Evolutionary conservation across 2,329 filamentous ascomycete genomes (phyloP).

Genomic region (Arthroderma sp.): DNA sequence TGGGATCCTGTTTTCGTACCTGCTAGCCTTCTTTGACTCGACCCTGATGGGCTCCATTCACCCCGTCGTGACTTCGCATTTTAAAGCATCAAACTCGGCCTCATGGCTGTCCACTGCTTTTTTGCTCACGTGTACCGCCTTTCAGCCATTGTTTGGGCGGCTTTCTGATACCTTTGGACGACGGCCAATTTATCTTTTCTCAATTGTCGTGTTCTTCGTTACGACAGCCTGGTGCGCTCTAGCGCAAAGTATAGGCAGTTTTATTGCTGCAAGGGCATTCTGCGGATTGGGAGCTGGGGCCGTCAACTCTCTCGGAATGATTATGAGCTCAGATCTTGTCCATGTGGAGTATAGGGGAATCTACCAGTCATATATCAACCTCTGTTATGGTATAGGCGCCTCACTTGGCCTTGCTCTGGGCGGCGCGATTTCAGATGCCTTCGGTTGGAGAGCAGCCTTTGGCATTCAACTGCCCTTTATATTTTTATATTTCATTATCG

Average conservation of each 20-base stretch:
- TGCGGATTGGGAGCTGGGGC: constrained; percentile 64
- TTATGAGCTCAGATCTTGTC: constrained; percentile 54
- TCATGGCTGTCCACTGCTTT: constrained; percentile 76
- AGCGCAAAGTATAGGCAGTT: constrained; percentile 55
- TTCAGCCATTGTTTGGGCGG: constrained; percentile 62
- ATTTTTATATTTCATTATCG: constrained; percentile 16
- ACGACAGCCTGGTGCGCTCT: constrained; percentile 59
- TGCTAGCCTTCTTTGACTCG: constrained; percentile 53
- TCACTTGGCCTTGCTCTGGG: constrained; percentile 27
- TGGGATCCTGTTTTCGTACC: constrained; percentile 45
- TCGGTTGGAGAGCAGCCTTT: constrained; percentile 33
- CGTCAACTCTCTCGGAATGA: constrained; percentile 51
- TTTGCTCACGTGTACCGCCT: constrained; percentile 60
- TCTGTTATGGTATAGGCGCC: constrained; percentile 25
- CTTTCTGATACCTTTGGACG: constrained; percentile 62
- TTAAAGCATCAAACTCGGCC: constrained; percentile 61
- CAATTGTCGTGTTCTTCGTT: constrained; percentile 47
- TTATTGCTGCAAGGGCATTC: constrained; percentile 57
- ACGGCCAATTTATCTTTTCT: constrained; percentile 52
- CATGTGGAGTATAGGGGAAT: constrained; percentile 48
- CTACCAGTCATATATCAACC: constrained; percentile 31
- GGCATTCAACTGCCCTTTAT: constrained; percentile 39
- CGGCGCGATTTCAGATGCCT: constrained; percentile 26
- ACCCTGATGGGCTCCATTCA: constrained; percentile 74
- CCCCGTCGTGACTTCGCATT: constrained; percentile 69